phyloP scores from a whole-genome alignment of 1,284 basidiomycete genomes.

The Papiliotrema terrestris region DNA sequence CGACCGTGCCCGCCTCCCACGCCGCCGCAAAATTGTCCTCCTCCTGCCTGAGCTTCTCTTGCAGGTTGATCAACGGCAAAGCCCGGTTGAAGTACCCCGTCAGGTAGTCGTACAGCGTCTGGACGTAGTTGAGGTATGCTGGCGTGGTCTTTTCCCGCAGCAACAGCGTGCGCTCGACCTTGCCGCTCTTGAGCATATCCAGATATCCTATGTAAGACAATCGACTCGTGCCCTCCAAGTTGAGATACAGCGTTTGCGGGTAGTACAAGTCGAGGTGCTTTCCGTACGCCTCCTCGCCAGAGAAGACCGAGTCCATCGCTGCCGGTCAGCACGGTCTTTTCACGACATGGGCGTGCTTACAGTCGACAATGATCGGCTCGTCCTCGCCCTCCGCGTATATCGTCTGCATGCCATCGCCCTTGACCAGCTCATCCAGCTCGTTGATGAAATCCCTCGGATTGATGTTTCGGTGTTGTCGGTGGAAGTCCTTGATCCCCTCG shows the following conservation, averaged over 20 bases:
- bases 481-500: slow-evolving; percentile 90
- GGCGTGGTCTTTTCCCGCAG: slow-evolving; percentile 67
- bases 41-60: slow-evolving; percentile 63
- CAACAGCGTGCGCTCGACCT: slow-evolving; percentile 60
- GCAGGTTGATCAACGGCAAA: slow-evolving; percentile 79
- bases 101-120: slow-evolving; percentile 76
- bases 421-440: slow-evolving; percentile 69
- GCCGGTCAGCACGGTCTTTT: slow-evolving; percentile 8
- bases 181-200: slow-evolving; percentile 60
- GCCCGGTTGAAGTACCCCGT: slow-evolving; percentile 82
- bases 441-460: slow-evolving; percentile 72
- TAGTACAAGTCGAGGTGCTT: slow-evolving; percentile 91
- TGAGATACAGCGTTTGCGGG: slow-evolving; percentile 84
- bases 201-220: slow-evolving; percentile 90
- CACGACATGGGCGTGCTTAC: slow-evolving; percentile 28
- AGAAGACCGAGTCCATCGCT: slow-evolving; percentile 87
- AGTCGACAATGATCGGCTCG: slow-evolving; percentile 59
- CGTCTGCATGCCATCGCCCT: slow-evolving; percentile 44
- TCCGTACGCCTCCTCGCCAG: slow-evolving; percentile 92
- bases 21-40: slow-evolving; percentile 67
- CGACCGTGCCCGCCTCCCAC: slow-evolving; percentile 74
- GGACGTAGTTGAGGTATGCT: slow-evolving; percentile 81
- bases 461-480: slow-evolving; percentile 89
- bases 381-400: slow-evolving; percentile 61
- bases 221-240: slow-evolving; percentile 76